Percentiles rank a stretch among this genome's conserved stretches.
phyloP scores from a whole-genome alignment of 208 protist genomes.

The Wallacemonas rigidus region DNA sequence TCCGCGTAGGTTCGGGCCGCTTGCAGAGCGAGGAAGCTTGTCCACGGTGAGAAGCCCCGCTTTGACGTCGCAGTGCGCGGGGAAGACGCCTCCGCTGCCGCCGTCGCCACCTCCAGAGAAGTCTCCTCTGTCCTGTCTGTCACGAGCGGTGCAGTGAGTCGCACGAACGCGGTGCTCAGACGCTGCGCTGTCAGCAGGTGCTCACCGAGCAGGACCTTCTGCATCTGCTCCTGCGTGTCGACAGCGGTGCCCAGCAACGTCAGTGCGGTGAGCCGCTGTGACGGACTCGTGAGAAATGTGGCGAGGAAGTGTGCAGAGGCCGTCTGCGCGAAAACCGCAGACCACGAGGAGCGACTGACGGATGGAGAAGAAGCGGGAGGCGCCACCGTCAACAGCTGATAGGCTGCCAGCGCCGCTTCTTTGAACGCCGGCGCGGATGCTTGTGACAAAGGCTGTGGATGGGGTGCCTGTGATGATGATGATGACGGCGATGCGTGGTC shows the following conservation, averaged over 20 bases:
- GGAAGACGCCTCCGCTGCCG: no score
- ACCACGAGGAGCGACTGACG: neutral
- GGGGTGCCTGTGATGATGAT: neutral
- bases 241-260: conserved; percentile 26
- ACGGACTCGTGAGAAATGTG: conserved; percentile 30
- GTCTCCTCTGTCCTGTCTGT: neutral
- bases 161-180: conserved; percentile 32
- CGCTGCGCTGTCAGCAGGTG: conserved; percentile 27
- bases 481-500: neutral
- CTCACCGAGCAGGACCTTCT: conserved; percentile 24
- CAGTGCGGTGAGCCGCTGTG: conserved; percentile 14
- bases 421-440: neutral
- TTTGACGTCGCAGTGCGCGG: no score
- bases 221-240: conserved; percentile 37
- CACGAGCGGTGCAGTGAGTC: conserved; percentile 27
- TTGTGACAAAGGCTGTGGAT: neutral
- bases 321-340: neutral
- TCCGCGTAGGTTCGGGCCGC: conserved; percentile 47
- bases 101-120: no score
- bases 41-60: neutral
- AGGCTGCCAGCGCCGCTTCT: neutral
- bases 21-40: conserved; percentile 6
- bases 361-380: neutral
- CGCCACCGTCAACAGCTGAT: neutral
- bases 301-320: conserved; percentile 52